Base-by-base conservation (phyloP, 1,284 basidiomycete genomes). In the Fomitopsis schrenkii region DNA sequence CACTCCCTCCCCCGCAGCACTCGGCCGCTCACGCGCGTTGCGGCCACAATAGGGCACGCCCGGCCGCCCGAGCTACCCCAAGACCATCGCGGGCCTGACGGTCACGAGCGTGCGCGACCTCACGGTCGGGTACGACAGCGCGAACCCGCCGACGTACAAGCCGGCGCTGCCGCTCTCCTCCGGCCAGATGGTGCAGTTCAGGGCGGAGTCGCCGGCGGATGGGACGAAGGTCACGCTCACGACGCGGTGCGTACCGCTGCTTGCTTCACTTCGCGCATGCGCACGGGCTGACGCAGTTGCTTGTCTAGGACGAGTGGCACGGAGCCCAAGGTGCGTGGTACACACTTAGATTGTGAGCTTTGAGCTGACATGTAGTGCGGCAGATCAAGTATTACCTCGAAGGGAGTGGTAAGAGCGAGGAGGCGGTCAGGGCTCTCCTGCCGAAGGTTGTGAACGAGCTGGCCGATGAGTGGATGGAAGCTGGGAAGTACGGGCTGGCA, bases 381-480 rank as follows among this genome's bases (percentile, higher is more conserved):
- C 60, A 91, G 88, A 90, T 93, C 73, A 94, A 94, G 69, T 93
- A 88, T 70, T 94, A 94, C 69, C 77, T 93, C 26, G 92, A 94
- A 75, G 91, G 89, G 2, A 84, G 77, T 62, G 89, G 91, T 0
- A 76, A 72, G 55, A 72, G 86, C 66, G 72, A 75, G 0, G 59
- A 65, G 17, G 68, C 71, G 0, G 83, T 92, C 2, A 71, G 75
- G 1, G 66, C 64, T n/a, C 69, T 83, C 42, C 77, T 93, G 17
- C 72, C 74, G 2, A 72, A 68, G 53, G 85, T 90, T 0, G 80
- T 89, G 1, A 69, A 75, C 33, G 87, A 89, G 63, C 71, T 94
- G 26, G 79, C 81, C 12, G 74, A 79, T n/a, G 76, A 79, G 9
- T 94, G 91, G 91, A 79, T 94, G 74, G 79, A 88, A 70, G 83